Conservation (phyloP, 2,329 filamentous ascomycete species). For the Fusarium sp. region DNA sequence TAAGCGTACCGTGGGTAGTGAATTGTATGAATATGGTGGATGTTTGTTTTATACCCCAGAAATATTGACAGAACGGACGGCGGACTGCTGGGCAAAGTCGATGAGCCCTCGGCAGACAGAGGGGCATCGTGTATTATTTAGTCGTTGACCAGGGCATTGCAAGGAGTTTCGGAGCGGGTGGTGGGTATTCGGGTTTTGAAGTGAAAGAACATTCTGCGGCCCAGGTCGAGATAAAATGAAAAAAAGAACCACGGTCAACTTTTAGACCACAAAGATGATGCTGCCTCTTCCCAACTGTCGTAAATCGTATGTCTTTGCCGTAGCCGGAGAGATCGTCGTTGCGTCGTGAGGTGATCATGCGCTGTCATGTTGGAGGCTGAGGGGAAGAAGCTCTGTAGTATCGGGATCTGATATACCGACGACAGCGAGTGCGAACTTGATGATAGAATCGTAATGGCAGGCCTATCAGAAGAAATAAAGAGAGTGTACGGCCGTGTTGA, state of each 20-base stretch:
- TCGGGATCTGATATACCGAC: conserved; percentile 2
- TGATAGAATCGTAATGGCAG: too few relatives aligned
- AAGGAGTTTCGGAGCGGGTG: conserved; percentile 50
- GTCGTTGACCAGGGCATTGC: conserved; percentile 47
- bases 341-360: conserved; percentile 20
- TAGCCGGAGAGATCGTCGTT: not conserved
- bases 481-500: not conserved
- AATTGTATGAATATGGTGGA: conserved; percentile 41
- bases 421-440: not conserved
- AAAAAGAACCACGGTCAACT: conserved; percentile 37
- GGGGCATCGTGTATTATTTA: conserved; percentile 38
- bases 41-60: conserved; percentile 43
- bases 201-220: conserved; percentile 38
- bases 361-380: conserved; percentile 24
- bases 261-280: conserved; percentile 17
- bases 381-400: conserved; percentile 27
- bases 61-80: conserved; percentile 25
- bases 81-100: conserved; percentile 16
- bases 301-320: not conserved
- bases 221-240: conserved; percentile 36
- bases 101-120: not conserved
- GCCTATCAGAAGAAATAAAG: not conserved
- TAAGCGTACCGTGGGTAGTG: conserved; percentile 1
- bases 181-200: conserved; percentile 40
- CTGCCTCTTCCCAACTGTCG: not conserved